A percentile compares a stretch with the other conserved stretches of the same genome.
These are phyloP conservation scores for Baorangia bicolor DNA, from an alignment of 768 basidiomycete species.

Conservation along the genomic window DNA sequence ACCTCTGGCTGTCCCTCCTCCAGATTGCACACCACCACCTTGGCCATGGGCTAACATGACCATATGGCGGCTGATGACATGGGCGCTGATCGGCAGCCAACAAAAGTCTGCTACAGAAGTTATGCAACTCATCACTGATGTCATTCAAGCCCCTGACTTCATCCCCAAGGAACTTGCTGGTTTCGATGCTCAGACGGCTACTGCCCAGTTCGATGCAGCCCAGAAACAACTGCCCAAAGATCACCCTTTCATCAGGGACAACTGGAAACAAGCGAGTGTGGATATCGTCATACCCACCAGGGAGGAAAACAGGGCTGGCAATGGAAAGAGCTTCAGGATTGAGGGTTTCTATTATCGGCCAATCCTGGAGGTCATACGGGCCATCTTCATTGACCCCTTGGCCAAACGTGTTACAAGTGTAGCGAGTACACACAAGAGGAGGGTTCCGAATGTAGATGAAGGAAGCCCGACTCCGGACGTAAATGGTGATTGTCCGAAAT, in stretches of 20 bases:
- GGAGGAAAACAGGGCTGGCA: neutral
- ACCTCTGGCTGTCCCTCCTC: neutral
- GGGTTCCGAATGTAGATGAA: too few species aligned
- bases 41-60: slow-evolving; percentile 17
- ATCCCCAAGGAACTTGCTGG: too few species aligned
- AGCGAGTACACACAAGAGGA: too few species aligned
- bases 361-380: neutral
- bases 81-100: slow-evolving; percentile 1
- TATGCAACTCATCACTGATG: neutral
- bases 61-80: slow-evolving; percentile 7
- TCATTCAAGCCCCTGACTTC: neutral
- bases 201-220: neutral
- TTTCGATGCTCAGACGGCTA: neutral
- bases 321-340: neutral
- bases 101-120: slow-evolving; percentile 2
- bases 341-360: neutral
- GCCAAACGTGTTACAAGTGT: too few species aligned
- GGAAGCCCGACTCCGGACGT: too few species aligned
- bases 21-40: neutral
- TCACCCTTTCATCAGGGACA: neutral
- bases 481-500: too few species aligned
- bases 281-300: neutral
- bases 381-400: neutral
- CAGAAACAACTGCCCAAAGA: neutral
- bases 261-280: neutral